phyloP scores from a whole-genome alignment of 2,329 filamentous ascomycete genomes.

The Penicillium sp. region DNA sequence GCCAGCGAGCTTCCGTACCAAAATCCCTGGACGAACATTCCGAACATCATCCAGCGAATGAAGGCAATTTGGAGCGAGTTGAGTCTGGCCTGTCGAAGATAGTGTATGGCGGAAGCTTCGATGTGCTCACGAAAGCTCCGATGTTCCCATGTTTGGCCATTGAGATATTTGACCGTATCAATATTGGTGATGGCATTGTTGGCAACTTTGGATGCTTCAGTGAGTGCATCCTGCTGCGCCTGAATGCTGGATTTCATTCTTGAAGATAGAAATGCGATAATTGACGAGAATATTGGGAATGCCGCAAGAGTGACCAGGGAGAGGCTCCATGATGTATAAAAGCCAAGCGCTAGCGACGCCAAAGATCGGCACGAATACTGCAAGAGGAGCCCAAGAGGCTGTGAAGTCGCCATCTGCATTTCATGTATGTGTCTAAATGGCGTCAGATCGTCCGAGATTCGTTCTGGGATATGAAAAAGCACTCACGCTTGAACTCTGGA shows the following conservation, averaged over 20 bases:
- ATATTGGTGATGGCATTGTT: constrained; percentile 72
- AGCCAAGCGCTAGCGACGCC: constrained; percentile 68
- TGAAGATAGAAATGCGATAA: constrained; percentile 62
- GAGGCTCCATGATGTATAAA: constrained; percentile 81
- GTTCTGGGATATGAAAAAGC: neutral
- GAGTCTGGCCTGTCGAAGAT: constrained; percentile 66
- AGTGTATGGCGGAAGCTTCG: constrained; percentile 61
- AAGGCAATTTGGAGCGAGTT: constrained; percentile 73
- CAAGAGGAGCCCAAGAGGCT: constrained; percentile 72
- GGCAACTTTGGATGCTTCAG: constrained; percentile 69
- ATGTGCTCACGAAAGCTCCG: constrained; percentile 64
- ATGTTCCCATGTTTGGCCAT: constrained; percentile 70
- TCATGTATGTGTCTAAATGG: constrained; percentile 75
- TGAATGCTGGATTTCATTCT: constrained; percentile 67
- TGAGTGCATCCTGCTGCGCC: constrained; percentile 67
- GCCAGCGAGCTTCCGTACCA: constrained; percentile 81
- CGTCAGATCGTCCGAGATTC: neutral
- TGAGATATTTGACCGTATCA: constrained; percentile 83
- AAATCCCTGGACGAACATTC: constrained; percentile 85
- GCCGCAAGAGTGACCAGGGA: constrained; percentile 76
- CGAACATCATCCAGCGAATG: constrained; percentile 71
- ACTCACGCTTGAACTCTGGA: constrained; percentile 72
- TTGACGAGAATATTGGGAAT: constrained; percentile 65
- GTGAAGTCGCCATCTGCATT: constrained; percentile 75
- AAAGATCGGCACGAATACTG: constrained; percentile 65